phyloP scores from a whole-genome alignment of 1,284 basidiomycete genomes.

The Ganoderma lingzhi region DNA sequence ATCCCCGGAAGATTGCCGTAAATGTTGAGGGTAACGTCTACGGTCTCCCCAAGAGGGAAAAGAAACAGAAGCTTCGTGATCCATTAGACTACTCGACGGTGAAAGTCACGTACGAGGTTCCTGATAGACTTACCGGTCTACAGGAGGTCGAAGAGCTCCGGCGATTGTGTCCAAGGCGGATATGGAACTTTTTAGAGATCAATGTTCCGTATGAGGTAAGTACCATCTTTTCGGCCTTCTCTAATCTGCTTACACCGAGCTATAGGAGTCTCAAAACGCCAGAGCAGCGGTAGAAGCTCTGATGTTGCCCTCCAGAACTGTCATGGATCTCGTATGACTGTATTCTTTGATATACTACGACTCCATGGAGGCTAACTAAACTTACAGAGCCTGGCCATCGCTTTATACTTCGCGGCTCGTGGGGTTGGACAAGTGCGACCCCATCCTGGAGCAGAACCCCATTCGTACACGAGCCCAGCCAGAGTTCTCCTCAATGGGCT shows the following conservation, averaged over 20 bases:
- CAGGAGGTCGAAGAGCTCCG: conserved; percentile 82
- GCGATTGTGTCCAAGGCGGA: conserved; percentile 72
- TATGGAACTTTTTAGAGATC: conserved; percentile 93
- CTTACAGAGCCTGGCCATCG: conserved; percentile 86
- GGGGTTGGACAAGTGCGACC: conserved; percentile 69
- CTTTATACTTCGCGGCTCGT: conserved; percentile 92
- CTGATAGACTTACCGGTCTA: conserved; percentile 87
- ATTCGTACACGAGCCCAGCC: conserved; percentile 76
- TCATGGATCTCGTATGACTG: conserved; percentile 88
- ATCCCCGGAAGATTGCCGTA: conserved; percentile 75
- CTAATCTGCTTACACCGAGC: conserved; percentile 14
- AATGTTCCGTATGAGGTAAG: conserved; percentile 84
- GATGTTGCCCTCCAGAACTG: conserved; percentile 85
- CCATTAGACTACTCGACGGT: conserved; percentile 35
- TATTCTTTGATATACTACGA: neutral
- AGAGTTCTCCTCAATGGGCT: conserved; percentile 91
- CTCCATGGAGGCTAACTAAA: conserved; percentile 3
- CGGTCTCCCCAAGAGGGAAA: conserved; percentile 50
- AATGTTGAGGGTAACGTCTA: conserved; percentile 57
- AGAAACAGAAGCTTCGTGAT: conserved; percentile 43
- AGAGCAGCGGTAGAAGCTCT: conserved; percentile 69
- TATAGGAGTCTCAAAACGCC: conserved; percentile 70
- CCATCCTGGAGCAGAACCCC: conserved; percentile 44
- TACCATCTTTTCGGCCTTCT: conserved; percentile 18
- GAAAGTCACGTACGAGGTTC: conserved; percentile 69